Evolutionary conservation across 176 grass and related monocot species (phyloP).

Genomic region (Carex myosuroides): DNA sequence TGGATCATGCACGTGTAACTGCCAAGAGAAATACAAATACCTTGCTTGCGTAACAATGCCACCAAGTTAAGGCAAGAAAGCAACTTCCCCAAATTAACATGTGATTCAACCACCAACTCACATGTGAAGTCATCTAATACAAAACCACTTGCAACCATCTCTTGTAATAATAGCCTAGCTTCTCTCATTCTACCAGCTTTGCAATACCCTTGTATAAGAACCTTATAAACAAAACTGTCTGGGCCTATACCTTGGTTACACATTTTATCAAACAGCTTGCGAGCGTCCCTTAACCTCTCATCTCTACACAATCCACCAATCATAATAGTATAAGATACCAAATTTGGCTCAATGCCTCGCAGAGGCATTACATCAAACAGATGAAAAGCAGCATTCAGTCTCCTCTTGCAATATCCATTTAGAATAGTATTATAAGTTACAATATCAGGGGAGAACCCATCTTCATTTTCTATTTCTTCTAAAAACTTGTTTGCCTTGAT

Average conservation of each 20-base stretch:
- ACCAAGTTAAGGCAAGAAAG: constrained; percentile 86
- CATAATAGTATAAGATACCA: constrained; percentile 71
- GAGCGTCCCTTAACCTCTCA: constrained; percentile 40
- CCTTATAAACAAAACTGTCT: constrained; percentile 51
- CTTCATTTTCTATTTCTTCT: constrained; percentile 64
- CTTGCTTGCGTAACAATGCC: constrained; percentile 42
- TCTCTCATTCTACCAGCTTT: constrained; percentile 44
- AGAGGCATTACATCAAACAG: constrained; percentile 64
- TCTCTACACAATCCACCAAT: constrained; percentile 51
- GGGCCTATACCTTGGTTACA: constrained; percentile 40
- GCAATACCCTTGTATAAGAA: constrained; percentile 64
- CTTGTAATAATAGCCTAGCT: constrained; percentile 52
- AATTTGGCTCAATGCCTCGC: constrained; percentile 50
- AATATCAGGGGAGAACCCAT: constrained; percentile 82
- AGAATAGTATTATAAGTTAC: constrained; percentile 88
- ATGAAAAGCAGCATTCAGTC: constrained; percentile 48
- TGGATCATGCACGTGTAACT: constrained; percentile 45
- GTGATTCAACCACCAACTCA: constrained; percentile 35
- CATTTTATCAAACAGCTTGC: constrained; percentile 67
- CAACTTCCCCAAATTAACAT: constrained; percentile 49
- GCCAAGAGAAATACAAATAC: constrained; percentile 35
- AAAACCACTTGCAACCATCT: constrained; percentile 51
- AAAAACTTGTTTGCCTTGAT: constrained; percentile 55
- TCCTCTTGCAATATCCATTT: constrained; percentile 50
- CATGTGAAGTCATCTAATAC: constrained; percentile 29